Evolutionary conservation across 23 red algal genomes (phyloP).

Genomic region (Gracilariopsis chorda): DNA sequence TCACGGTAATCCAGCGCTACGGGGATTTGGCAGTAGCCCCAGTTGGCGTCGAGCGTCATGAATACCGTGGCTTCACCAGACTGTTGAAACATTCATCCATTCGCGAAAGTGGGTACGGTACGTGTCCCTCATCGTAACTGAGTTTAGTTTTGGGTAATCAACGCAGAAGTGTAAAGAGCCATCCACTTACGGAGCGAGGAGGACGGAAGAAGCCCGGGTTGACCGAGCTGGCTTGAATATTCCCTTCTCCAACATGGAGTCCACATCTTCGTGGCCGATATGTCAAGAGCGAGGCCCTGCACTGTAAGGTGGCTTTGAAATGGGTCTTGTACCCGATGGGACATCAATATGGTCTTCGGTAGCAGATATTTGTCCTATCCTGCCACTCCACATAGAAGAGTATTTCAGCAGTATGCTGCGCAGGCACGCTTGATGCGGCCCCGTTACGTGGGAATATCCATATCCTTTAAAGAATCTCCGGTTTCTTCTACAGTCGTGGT

Average conservation of each 20-base stretch:
- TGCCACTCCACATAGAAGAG: no score
- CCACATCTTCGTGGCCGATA: neutral
- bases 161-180: neutral
- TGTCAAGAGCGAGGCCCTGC: neutral
- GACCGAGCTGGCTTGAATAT: neutral
- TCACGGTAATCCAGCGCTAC: neutral
- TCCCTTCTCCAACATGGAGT: neutral
- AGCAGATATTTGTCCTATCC: no score
- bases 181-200: neutral
- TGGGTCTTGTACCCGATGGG: no score
- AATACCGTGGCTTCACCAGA: neutral
- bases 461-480: no score
- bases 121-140: neutral
- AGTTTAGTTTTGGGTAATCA: neutral
- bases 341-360: no score
- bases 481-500: no score
- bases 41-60: neutral
- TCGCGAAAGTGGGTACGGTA: neutral
- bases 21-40: slow-evolving; percentile 14
- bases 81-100: neutral
- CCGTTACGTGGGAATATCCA: no score
- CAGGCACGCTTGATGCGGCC: no score
- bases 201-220: neutral
- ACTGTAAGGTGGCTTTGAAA: no score
- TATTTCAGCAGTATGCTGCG: no score